Percentiles rank a stretch among this genome's conserved stretches.
These are phyloP conservation scores for Porodaedalea pini DNA, from an alignment of 1,284 basidiomycete species.

Conservation along the genomic window DNA sequence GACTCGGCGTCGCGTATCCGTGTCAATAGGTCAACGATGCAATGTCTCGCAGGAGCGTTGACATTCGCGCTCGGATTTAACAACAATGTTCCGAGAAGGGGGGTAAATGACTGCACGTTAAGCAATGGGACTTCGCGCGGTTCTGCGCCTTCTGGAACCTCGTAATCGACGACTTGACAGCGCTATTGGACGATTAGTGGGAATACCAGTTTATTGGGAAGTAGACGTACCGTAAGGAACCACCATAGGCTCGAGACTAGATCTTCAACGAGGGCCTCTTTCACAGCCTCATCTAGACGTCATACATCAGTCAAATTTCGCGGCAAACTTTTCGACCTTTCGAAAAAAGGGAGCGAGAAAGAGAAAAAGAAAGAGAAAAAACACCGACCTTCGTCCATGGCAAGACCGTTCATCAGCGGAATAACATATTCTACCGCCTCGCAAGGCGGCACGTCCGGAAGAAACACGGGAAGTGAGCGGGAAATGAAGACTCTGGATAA, in stretches of 20 bases:
- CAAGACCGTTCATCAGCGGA: slow-evolving; percentile 83
- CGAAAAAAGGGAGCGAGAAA: neutral
- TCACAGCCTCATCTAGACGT: slow-evolving; percentile 78
- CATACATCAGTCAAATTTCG: slow-evolving; percentile 12
- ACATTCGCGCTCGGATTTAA: slow-evolving; percentile 77
- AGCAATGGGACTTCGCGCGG: slow-evolving; percentile 42
- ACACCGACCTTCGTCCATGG: slow-evolving; percentile 77
- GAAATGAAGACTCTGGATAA: slow-evolving; percentile 70
- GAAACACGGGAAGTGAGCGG: slow-evolving; percentile 70
- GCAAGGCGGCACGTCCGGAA: slow-evolving; percentile 74
- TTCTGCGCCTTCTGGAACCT: slow-evolving; percentile 26
- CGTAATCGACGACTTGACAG: slow-evolving; percentile 22
- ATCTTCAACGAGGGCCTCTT: slow-evolving; percentile 84
- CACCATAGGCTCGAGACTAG: slow-evolving; percentile 89
- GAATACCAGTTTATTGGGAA: slow-evolving; percentile 21
- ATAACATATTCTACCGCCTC: slow-evolving; percentile 95
- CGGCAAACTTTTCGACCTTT: neutral
- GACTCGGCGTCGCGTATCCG: slow-evolving; percentile 55
- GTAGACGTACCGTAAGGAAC: slow-evolving; percentile 73
- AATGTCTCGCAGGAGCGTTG: slow-evolving; percentile 69
- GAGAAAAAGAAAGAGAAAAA: slow-evolving; percentile 5
- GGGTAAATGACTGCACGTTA: slow-evolving; percentile 85
- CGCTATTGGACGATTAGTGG: slow-evolving; percentile 19
- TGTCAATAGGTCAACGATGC: slow-evolving; percentile 75
- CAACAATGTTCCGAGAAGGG: slow-evolving; percentile 85